Evolutionary conservation across 257 asterid genomes (phyloP).

Genomic region (Solanum tarijense): DNA sequence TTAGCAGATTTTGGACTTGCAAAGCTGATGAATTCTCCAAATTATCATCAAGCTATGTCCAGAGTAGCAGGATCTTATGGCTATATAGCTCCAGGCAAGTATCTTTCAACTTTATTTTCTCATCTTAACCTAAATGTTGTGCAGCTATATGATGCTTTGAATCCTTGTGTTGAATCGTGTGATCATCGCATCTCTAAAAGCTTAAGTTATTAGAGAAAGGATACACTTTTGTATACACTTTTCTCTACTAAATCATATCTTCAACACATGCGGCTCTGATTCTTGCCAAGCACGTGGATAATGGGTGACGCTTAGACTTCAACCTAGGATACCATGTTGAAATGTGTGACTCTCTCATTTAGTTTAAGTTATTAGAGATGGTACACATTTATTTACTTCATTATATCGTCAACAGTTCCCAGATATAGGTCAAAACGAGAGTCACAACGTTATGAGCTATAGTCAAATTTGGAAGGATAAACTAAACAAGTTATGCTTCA

Average conservation of each 20-base stretch:
- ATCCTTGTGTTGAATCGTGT: background rate
- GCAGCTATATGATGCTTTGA: background rate
- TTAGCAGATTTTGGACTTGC: conserved; percentile 98
- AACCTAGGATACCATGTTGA: background rate
- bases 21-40: conserved; percentile 75
- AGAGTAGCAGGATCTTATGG: conserved; percentile 91
- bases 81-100: conserved; percentile 92
- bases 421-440: background rate
- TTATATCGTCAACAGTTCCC: background rate
- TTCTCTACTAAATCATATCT: background rate
- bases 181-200: background rate
- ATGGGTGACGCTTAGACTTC: background rate
- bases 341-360: background rate
- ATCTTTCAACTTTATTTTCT: background rate
- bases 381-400: background rate
- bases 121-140: background rate
- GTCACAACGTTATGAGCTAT: background rate
- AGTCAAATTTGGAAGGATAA: background rate
- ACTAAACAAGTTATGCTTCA: background rate
- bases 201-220: background rate
- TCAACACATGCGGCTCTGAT: background rate
- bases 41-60: conserved; percentile 81
- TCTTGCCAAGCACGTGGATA: background rate
- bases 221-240: background rate
- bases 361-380: background rate